These are phyloP conservation scores for Lactifluus volemus DNA, from an alignment of 768 basidiomycete genomes.

Conservation along the genomic window DNA sequence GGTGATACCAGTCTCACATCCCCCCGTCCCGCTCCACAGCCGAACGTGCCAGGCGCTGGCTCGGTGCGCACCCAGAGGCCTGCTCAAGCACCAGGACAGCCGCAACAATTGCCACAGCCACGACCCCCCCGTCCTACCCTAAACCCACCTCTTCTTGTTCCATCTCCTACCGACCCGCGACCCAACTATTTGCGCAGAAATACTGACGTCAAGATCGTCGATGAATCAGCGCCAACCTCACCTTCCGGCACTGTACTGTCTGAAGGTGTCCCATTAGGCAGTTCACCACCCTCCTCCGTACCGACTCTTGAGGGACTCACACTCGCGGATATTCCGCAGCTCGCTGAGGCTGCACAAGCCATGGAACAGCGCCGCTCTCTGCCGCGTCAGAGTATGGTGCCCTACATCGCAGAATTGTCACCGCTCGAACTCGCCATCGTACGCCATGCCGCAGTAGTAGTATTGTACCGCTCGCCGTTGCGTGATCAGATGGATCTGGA, in stretches of 20 bases:
- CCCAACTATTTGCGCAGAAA: constrained; percentile 71
- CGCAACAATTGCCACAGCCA: constrained; percentile 4
- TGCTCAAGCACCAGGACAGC: constrained; percentile 23
- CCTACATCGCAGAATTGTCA: constrained; percentile 77
- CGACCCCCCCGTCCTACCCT: constrained; percentile 30
- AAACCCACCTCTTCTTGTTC: constrained; percentile 31
- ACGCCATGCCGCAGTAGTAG: constrained; percentile 83
- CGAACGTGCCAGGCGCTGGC: not conserved
- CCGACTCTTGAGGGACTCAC: constrained; percentile 68
- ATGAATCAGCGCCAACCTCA: constrained; percentile 67
- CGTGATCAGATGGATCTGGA: constrained; percentile 83
- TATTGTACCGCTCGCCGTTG: constrained; percentile 68
- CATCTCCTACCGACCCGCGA: constrained; percentile 44
- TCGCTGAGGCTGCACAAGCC: constrained; percentile 88
- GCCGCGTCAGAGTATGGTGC: constrained; percentile 67
- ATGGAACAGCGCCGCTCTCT: constrained; percentile 80
- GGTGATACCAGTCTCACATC: not conserved
- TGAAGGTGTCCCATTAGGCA: constrained; percentile 20
- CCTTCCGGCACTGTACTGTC: constrained; percentile 47
- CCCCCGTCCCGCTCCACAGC: constrained; percentile 12
- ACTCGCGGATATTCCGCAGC: constrained; percentile 86
- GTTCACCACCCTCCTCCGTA: not conserved
- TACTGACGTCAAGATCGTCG: constrained; percentile 83
- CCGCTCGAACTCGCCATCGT: constrained; percentile 83
- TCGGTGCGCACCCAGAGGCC: constrained; percentile 9